phyloP scores from a whole-genome alignment of 169 alveolate species.

The Eimeria tenella region DNA sequence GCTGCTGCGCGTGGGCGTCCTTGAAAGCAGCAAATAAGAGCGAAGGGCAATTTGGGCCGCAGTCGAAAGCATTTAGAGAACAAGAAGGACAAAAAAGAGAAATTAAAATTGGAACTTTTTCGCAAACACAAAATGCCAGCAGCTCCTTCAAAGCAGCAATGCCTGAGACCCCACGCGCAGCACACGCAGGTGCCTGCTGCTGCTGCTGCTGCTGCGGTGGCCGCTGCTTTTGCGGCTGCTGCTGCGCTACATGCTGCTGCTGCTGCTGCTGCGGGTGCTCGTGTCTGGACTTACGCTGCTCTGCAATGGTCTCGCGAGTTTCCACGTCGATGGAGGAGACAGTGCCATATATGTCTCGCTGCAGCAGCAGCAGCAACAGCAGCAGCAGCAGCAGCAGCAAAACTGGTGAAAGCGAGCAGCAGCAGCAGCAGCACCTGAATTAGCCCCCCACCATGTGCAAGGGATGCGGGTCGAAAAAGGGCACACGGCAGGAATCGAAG shows the following conservation, averaged over 20 bases:
- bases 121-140: no score
- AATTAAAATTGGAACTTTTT: no score
- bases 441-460: neutral
- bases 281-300: neutral
- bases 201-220: neutral
- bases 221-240: neutral
- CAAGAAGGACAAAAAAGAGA: no score
- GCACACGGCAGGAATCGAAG: neutral
- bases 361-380: slow-evolving; percentile 14
- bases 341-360: slow-evolving; percentile 24
- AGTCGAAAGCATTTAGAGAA: no score
- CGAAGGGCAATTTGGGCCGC: no score
- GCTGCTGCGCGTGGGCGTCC: no score
- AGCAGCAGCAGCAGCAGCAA: slow-evolving; percentile 1
- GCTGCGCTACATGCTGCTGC: neutral
- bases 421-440: neutral
- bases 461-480: neutral
- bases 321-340: neutral
- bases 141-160: neutral
- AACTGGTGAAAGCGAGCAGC: neutral
- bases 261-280: neutral
- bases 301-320: slow-evolving; percentile 26
- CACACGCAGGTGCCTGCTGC: neutral
- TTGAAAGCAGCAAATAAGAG: no score
- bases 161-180: neutral